phyloP scores from a whole-genome alignment of 257 asterid species.

The Mentha longifolia region DNA sequence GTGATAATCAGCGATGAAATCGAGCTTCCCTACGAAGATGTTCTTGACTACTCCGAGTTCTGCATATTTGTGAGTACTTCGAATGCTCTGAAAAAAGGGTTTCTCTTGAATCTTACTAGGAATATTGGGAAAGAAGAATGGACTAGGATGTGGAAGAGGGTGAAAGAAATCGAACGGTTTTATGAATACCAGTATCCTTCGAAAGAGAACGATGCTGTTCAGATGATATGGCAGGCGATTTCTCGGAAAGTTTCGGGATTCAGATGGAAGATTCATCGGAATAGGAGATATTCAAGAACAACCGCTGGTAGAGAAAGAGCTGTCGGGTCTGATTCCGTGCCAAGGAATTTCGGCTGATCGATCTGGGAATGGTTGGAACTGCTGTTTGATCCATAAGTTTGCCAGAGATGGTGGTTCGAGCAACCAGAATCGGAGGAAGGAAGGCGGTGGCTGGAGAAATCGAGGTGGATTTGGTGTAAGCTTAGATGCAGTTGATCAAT shows the following conservation, averaged over 20 bases:
- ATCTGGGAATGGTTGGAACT: slow-evolving; percentile 17
- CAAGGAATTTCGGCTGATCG: slow-evolving; percentile 40
- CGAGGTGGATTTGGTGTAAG: not conserved
- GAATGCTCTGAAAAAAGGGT: slow-evolving; percentile 46
- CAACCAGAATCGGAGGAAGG: slow-evolving; percentile 17
- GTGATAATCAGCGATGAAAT: slow-evolving; percentile 60
- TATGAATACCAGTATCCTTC: slow-evolving; percentile 59
- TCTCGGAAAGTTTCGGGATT: slow-evolving; percentile 50
- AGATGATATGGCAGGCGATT: slow-evolving; percentile 67
- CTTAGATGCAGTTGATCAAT: slow-evolving; percentile 20
- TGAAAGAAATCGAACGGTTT: slow-evolving; percentile 49
- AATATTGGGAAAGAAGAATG: slow-evolving; percentile 53
- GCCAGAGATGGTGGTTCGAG: not conserved
- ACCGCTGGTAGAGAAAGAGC: not conserved
- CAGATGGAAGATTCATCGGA: slow-evolving; percentile 39
- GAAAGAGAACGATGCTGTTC: slow-evolving; percentile 57
- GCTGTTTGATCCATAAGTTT: not conserved
- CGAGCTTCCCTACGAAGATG: slow-evolving; percentile 66
- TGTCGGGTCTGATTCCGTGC: slow-evolving; percentile 33
- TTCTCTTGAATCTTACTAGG: slow-evolving; percentile 50
- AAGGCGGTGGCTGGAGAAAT: slow-evolving; percentile 7
- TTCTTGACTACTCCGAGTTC: slow-evolving; percentile 58
- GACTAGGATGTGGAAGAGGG: slow-evolving; percentile 59
- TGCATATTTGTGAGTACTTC: slow-evolving; percentile 53
- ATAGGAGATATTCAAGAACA: slow-evolving; percentile 35